A percentile compares a stretch with the other conserved stretches of the same genome.
Evolutionary conservation across 768 basidiomycete genomes (phyloP).

Genomic region (Leccinum pellstonianum): DNA sequence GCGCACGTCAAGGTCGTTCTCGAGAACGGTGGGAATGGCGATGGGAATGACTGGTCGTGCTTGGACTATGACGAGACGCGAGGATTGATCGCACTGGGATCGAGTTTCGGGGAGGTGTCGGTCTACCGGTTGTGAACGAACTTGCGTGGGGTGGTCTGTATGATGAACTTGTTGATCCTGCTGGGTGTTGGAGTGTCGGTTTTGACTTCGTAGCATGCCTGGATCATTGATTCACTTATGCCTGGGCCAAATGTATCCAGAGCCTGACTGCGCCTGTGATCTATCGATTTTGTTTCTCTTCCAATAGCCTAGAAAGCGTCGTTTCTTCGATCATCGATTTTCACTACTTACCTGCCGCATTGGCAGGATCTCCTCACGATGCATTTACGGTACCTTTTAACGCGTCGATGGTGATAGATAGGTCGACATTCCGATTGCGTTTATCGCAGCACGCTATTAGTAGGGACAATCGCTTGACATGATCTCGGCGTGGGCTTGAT

Average conservation of each 20-base stretch:
- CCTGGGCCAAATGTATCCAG: not conserved
- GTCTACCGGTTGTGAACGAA: conserved; percentile 30
- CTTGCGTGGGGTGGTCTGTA: not conserved
- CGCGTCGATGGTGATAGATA: no score
- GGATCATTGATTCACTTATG: not conserved
- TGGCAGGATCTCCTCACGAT: no score
- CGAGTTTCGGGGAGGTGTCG: conserved; percentile 46
- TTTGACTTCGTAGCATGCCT: not conserved
- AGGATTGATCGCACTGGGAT: conserved; percentile 54
- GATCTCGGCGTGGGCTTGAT: no score
- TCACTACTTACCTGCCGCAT: no score
- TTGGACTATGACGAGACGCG: conserved; percentile 60
- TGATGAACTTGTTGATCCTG: not conserved
- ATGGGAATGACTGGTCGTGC: conserved; percentile 43
- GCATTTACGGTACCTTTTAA: no score
- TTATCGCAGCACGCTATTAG: no score
- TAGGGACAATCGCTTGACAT: no score
- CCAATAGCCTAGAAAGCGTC: no score
- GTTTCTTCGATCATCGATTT: no score
- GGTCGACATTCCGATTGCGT: no score
- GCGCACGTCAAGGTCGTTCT: conserved; percentile 33
- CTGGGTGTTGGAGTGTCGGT: conserved; percentile 1
- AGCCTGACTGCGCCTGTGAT: no score
- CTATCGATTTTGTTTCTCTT: no score
- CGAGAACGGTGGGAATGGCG: conserved; percentile 23